A percentile compares a stretch with the other conserved stretches of the same genome.
phyloP scores from a whole-genome alignment of 2,329 filamentous ascomycete species.

The Orbilia quercus region DNA sequence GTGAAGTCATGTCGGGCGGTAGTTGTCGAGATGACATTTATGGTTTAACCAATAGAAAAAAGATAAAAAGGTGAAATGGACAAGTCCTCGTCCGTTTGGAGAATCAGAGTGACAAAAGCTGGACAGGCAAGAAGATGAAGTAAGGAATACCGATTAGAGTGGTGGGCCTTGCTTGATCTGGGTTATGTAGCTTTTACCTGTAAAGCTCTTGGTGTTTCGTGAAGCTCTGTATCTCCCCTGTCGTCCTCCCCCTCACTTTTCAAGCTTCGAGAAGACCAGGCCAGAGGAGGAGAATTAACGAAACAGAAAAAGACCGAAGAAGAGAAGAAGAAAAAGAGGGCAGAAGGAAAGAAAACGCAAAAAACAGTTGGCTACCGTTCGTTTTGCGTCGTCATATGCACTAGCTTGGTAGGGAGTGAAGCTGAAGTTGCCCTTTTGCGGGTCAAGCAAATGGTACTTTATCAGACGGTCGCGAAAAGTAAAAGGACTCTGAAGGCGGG shows the following conservation, averaged over 20 bases:
- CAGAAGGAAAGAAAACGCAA: constrained; percentile 12
- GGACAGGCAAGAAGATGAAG: constrained; percentile 18
- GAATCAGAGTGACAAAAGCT: constrained; percentile 7
- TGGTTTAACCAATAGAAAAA: not conserved
- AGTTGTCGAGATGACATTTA: constrained; percentile 51
- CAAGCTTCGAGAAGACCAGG: constrained; percentile 14
- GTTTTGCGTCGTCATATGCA: constrained; percentile 54
- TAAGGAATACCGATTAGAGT: not conserved
- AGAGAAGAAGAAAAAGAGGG: constrained; percentile 19
- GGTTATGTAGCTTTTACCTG: constrained; percentile 3
- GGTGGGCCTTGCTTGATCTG: constrained; percentile 13
- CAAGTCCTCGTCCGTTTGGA: not conserved
- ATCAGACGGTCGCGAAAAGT: constrained; percentile 31
- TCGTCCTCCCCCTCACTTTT: constrained; percentile 44
- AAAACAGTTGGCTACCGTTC: constrained; percentile 39
- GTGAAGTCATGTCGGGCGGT: constrained; percentile 52
- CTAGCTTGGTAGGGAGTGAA: constrained; percentile 22
- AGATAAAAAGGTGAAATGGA: no score
- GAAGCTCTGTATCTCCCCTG: constrained; percentile 26
- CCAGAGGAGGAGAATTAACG: constrained; percentile 14
- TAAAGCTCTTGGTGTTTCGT: constrained; percentile 18
- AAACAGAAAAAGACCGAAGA: constrained; percentile 22
- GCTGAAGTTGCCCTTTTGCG: constrained; percentile 12
- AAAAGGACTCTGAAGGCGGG: constrained; percentile 8
- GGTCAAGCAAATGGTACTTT: not conserved